phyloP scores from a whole-genome alignment of 139 green algal species.

The Chlorella sorokiniana region DNA sequence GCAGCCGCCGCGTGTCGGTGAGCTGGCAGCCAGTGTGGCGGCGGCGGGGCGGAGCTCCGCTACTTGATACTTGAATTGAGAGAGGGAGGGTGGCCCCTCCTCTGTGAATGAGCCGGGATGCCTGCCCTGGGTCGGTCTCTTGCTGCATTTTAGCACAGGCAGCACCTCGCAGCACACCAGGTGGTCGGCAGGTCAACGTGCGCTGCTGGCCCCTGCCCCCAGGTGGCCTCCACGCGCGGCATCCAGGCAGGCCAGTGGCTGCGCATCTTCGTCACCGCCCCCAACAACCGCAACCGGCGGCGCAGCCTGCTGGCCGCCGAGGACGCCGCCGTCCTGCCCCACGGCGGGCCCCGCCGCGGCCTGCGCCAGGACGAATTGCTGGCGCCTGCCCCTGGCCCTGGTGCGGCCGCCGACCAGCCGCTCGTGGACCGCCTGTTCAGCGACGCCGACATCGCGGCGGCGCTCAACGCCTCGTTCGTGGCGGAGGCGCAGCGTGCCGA shows the following conservation, averaged over 20 bases:
- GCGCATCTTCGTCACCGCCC: constrained; percentile 2
- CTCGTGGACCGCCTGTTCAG: neutral
- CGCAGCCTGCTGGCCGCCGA: constrained; percentile 4
- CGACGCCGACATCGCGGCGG: neutral
- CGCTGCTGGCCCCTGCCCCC: neutral
- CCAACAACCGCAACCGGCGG: neutral
- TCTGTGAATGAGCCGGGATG: too few species aligned
- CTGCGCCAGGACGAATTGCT: neutral
- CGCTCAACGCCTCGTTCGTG: neutral
- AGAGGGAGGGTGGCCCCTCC: too few species aligned
- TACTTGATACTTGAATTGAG: neutral
- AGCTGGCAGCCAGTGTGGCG: neutral
- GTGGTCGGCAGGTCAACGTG: too few species aligned
- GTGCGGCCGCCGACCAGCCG: neutral
- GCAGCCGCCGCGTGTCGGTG: constrained; percentile 1
- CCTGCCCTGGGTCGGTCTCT: too few species aligned
- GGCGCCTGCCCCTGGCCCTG: neutral
- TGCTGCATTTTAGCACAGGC: neutral
- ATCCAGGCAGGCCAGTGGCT: constrained; percentile 13
- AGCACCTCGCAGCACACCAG: too few species aligned
- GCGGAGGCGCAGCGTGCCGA: neutral
- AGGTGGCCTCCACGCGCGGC: constrained; percentile 2
- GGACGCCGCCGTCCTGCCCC: neutral
- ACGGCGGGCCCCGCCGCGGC: neutral
- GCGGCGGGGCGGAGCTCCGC: too few species aligned